Evolutionary conservation across 2,329 filamentous ascomycete species (phyloP), one percentile per base, ranked within the genome.

Genomic region (Fusarium sp.): DNA sequence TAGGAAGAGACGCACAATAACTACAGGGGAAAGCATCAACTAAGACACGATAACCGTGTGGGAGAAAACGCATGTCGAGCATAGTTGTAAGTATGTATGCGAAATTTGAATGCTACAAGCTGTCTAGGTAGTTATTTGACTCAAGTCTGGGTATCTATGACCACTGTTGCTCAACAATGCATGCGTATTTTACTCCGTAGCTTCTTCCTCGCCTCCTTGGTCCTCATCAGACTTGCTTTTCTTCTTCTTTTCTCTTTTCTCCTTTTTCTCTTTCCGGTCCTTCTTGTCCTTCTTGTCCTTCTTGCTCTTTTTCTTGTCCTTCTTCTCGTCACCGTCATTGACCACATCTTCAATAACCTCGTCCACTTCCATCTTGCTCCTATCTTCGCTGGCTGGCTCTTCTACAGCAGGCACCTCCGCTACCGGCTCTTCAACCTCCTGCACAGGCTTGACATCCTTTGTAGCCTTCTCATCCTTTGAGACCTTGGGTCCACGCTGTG

Each of bases 101-200:
- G 27, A 19, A 33, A n/a, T 13, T 29, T 35, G 29, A n/a, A 31
- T 31, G 39, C 21, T 36, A 42, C n/a, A 41, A 49, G 21, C 15
- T 48, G 43, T 29, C 10, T 15, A 25, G 21, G 38, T 23, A 59
- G 21, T 43, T 23, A 59, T 13, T 31, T 42, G 39, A 37, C 45
- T 59, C 38, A 41, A 49, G 9, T 65, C 45, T 65, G 61, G 61
- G 61, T 66, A 68, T 67, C 38, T 56, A 43, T 52, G 32, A 49
- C 63, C 63, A 46, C 45, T 49, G 42, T 53, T 45, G 42, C 33
- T 33, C 32, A 38, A 11, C 15, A 53, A 56, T 31, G n/a, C 50
- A 56, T 31, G n/a, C 50, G 33, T 37, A 47, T 49, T 42, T 60
- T 59, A 64, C 63, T 58, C 55, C 31, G 47, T 36, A 23, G 52